Evolutionary conservation across 331 rosid species (phyloP), one percentile per base, ranked within the genome.

Genomic region (Saraca asoca): DNA sequence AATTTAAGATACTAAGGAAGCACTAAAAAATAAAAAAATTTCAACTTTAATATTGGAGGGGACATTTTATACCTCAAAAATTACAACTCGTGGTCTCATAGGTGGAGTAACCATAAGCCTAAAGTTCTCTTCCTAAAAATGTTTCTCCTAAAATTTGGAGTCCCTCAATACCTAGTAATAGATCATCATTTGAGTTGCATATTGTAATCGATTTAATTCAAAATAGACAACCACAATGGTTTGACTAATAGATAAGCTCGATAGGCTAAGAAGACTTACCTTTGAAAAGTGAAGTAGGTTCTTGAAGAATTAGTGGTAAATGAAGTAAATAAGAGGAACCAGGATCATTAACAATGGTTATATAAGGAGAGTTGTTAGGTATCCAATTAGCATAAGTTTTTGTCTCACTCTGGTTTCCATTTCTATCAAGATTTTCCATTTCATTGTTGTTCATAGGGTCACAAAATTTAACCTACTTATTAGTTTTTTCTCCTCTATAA

Each of bases 131-230:
- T 55, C 98, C 98, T 0, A 97, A 97, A 70, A 80, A 54, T 34
- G 96, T 89, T 56, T 90, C 97, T 12, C 98, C 98, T 31, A 95
- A 83, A 60, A 94, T 94, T 79, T 94, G 98, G 66, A 94, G 95
- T 56, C 73, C 85, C 57, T 88, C 92, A 62, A 90, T 88, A 43
- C 85, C 99, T 16, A 97, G 99, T 69, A 85, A 78, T 31, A 89
- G 97, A 83, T 94, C 99, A 43, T 94, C 99, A 77, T 94, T 97
- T 68, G 92, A 69, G 85, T 90, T 79, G 83, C 71, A 78, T 54
- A 19, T 56, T 52, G 68, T 41, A 78, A 24, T 39, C 55, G 45
- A 69, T 35, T 80, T 50, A 78, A 69, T 73, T 71, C 73, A 59
- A 65, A 64, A 59, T 51, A 48, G 68, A 55, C 58, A 64, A 62